Conservation (phyloP, 2,329 filamentous ascomycete species). For the Arachnomyces sp. region DNA sequence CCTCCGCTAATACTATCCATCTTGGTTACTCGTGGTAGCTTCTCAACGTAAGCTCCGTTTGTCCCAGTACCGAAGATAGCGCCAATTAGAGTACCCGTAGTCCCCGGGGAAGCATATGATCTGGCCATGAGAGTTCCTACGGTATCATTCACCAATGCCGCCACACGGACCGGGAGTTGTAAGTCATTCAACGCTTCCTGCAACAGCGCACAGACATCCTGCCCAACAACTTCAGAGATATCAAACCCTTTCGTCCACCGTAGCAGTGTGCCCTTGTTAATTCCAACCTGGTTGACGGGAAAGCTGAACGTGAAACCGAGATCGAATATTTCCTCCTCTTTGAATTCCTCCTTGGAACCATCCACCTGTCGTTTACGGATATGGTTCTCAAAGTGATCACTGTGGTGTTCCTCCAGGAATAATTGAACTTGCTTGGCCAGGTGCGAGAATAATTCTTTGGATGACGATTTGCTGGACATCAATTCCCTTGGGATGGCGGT, state of each 20-base stretch:
- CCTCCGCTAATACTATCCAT: constrained; percentile 47
- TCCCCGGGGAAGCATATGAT: constrained; percentile 85
- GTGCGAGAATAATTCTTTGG: constrained; percentile 83
- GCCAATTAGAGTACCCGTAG: constrained; percentile 79
- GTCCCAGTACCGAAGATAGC: constrained; percentile 97
- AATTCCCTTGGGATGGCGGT: constrained; percentile 81
- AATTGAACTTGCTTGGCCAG: constrained; percentile 84
- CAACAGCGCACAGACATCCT: constrained; percentile 87
- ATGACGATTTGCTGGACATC: constrained; percentile 74
- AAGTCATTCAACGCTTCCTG: constrained; percentile 85
- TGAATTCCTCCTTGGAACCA: constrained; percentile 52
- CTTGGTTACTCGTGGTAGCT: constrained; percentile 78
- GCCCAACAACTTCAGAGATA: constrained; percentile 85
- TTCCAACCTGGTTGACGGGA: constrained; percentile 85
- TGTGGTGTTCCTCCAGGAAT: constrained; percentile 82
- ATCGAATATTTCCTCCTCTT: constrained; percentile 74
- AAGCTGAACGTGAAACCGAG: constrained; percentile 99
- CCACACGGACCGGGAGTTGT: constrained; percentile 82
- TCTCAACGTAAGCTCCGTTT: constrained; percentile 96
- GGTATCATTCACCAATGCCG: constrained; percentile 93
- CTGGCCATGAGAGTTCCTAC: constrained; percentile 97
- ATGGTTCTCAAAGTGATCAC: constrained; percentile 72
- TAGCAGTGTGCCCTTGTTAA: constrained; percentile 90
- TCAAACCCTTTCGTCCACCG: constrained; percentile 99
- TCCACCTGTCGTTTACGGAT: constrained; percentile 56